Evolutionary conservation across 2,329 filamentous ascomycete species (phyloP).

Genomic region (Paracorniculantispora psalliotae): DNA sequence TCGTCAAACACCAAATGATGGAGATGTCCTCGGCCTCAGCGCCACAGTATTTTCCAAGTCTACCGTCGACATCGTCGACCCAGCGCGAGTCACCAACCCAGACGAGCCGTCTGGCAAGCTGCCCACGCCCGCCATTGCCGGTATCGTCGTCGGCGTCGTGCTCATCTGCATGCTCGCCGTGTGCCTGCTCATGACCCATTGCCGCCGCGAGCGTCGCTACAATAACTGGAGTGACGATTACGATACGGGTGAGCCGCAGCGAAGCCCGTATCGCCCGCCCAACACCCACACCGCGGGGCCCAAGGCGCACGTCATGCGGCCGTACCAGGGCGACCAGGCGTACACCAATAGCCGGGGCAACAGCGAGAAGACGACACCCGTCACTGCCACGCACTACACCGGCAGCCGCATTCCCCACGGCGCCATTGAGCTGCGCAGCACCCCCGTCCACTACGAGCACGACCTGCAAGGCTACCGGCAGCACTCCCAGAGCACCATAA

Average conservation of each 20-base stretch:
- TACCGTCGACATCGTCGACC: slow-evolving; percentile 37
- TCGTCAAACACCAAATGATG: slow-evolving; percentile 36
- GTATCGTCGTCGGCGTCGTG: slow-evolving; percentile 45
- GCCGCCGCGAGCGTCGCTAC: slow-evolving; percentile 36
- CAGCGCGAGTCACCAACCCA: slow-evolving; percentile 22
- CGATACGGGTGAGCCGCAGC: background rate
- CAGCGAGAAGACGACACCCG: background rate
- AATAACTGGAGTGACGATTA: slow-evolving; percentile 24
- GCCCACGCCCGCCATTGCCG: slow-evolving; percentile 43
- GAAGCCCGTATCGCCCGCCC: background rate
- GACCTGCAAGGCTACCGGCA: background rate
- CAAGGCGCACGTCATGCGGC: background rate
- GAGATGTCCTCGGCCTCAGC: slow-evolving; percentile 35
- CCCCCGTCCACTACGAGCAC: background rate
- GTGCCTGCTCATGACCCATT: slow-evolving; percentile 44
- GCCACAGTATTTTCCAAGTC: slow-evolving; percentile 36
- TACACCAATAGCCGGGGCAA: background rate
- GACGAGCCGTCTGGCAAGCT: slow-evolving; percentile 15
- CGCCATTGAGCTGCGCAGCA: background rate
- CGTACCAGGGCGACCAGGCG: background rate
- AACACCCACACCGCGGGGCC: too few relatives aligned
- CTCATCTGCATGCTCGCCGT: slow-evolving; percentile 34
- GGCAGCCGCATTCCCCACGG: background rate
- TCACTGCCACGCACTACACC: background rate
- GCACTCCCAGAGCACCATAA: background rate